phyloP scores from a whole-genome alignment of 208 protist genomes.

The Trypanosoma congolense region DNA sequence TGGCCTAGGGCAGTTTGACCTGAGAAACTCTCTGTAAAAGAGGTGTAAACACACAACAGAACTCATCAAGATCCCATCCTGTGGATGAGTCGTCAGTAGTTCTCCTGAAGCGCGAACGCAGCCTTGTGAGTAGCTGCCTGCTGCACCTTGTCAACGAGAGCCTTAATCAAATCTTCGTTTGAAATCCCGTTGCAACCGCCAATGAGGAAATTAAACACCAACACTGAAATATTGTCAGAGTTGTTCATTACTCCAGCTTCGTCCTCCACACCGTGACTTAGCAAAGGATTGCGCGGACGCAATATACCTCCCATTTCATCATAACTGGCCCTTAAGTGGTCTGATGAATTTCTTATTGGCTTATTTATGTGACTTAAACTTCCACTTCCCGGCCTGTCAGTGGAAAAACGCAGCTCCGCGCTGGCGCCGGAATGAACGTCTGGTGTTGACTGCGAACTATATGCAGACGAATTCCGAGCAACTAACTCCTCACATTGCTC shows the following conservation, averaged over 20 bases:
- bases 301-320: constrained; percentile 19
- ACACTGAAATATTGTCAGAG: constrained; percentile 43
- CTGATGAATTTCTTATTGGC: constrained; percentile 6
- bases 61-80: constrained; percentile 36
- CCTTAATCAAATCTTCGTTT: constrained; percentile 29
- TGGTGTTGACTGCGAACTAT: constrained; percentile 5
- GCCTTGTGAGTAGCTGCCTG: constrained; percentile 45
- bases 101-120: constrained; percentile 64
- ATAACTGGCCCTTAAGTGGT: constrained; percentile 11
- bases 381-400: constrained; percentile 15
- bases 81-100: constrained; percentile 41
- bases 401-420: constrained; percentile 12
- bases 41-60: constrained; percentile 41
- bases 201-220: constrained; percentile 69
- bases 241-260: constrained; percentile 6
- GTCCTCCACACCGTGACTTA: constrained; percentile 4
- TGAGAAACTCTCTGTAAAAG: constrained; percentile 16
- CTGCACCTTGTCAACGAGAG: constrained; percentile 40
- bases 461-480: constrained; percentile 11
- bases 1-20: neutral
- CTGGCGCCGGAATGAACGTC: constrained; percentile 11
- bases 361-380: constrained; percentile 7
- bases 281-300: constrained; percentile 11
- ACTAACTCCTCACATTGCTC: constrained; percentile 74
- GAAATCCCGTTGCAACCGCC: constrained; percentile 30